Evolutionary conservation across 805 yeast genomes (phyloP).

Genomic region (Millerago galiae): DNA sequence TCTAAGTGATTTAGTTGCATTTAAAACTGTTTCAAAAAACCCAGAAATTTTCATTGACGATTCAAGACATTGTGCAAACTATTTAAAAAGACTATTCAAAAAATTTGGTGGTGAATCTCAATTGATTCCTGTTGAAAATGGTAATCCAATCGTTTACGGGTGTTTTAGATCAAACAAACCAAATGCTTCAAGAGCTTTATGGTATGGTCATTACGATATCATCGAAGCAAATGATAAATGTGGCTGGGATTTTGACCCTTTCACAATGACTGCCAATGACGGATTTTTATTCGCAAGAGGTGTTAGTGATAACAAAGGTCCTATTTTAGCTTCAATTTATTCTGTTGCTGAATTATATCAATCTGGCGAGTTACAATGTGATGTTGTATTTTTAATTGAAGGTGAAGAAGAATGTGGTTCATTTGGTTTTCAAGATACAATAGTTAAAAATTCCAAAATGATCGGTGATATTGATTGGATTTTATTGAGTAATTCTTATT

Average conservation of each 20-base stretch:
- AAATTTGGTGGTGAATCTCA: constrained; percentile 67
- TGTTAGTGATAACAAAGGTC: constrained; percentile 93
- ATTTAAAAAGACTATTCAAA: constrained; percentile 52
- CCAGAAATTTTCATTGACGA: constrained; percentile 69
- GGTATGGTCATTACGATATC: constrained; percentile 97
- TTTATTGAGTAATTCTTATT: constrained; percentile 81
- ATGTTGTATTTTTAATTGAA: constrained; percentile 79
- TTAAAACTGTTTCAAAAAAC: constrained; percentile 69
- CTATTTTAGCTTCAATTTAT: constrained; percentile 77
- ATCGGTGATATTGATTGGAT: constrained; percentile 86
- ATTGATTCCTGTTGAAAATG: constrained; percentile 65
- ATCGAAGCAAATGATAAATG: constrained; percentile 63
- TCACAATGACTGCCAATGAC: constrained; percentile 62
- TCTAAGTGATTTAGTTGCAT: constrained; percentile 56
- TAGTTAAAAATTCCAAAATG: constrained; percentile 40
- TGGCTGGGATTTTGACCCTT: constrained; percentile 79
- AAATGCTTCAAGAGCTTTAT: constrained; percentile 46
- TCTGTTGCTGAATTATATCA: constrained; percentile 72
- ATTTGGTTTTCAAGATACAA: constrained; percentile 68
- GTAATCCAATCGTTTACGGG: constrained; percentile 84
- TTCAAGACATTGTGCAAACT: constrained; percentile 81
- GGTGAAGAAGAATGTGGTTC: constrained; percentile 97
- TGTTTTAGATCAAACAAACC: constrained; percentile 45
- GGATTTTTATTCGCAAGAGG: constrained; percentile 92
- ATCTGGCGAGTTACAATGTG: constrained; percentile 48